Conservation (phyloP, 371 early-diverging fungal genomes). For the Encephalitozoon hellem region DNA sequence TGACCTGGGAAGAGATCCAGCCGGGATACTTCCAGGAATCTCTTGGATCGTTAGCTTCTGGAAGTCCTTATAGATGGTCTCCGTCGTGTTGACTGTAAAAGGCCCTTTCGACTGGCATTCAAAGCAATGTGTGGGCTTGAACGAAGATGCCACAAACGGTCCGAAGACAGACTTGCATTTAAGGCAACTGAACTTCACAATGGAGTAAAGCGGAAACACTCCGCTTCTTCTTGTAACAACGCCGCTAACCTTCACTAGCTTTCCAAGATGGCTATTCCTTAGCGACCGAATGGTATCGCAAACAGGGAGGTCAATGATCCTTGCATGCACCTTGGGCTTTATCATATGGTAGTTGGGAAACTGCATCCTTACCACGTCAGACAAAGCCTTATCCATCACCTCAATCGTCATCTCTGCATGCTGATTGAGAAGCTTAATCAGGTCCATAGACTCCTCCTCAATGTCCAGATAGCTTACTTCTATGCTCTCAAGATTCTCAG, state of each 20-base stretch:
- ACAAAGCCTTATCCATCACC: constrained; percentile 81
- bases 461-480: constrained; percentile 56
- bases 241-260: constrained; percentile 79
- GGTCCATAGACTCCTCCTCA: constrained; percentile 1
- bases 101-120: constrained; percentile 86
- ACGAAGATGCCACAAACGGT: constrained; percentile 87
- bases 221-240: constrained; percentile 86
- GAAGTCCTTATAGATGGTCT: constrained; percentile 91
- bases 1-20: constrained; percentile 87
- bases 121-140: constrained; percentile 75
- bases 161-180: constrained; percentile 85
- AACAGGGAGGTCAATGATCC: constrained; percentile 79
- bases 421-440: constrained; percentile 20
- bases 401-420: constrained; percentile 47
- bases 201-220: constrained; percentile 87
- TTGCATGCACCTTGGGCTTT: constrained; percentile 75
- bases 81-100: constrained; percentile 75
- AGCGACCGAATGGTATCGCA: constrained; percentile 76
- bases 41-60: constrained; percentile 94
- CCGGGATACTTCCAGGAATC: constrained; percentile 86
- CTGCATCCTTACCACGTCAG: constrained; percentile 72
- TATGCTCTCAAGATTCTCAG: constrained; percentile 55
- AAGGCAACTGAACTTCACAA: constrained; percentile 86
- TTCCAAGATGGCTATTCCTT: constrained; percentile 75
- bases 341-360: constrained; percentile 84